Evolutionary conservation across 768 basidiomycete genomes (phyloP).

Genomic region (Suillus ampliporus): DNA sequence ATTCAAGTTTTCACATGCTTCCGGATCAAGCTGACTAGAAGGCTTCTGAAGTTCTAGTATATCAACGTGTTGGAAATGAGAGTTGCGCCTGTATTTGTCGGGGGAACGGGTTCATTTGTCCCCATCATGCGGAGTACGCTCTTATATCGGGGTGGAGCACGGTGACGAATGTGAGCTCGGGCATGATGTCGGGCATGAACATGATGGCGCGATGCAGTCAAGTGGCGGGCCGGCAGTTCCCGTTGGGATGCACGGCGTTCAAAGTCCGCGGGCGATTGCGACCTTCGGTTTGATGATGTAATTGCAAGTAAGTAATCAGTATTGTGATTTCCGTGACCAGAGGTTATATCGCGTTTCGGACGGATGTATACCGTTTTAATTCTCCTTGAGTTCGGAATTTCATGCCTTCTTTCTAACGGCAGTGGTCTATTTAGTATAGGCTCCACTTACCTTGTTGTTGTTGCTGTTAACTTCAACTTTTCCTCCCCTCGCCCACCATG

Average conservation of each 20-base stretch:
- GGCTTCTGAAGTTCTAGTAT: not conserved
- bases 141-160: not conserved
- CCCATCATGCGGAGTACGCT: not conserved
- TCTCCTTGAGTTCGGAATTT: not conserved
- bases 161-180: not conserved
- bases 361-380: not conserved
- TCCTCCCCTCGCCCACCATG: slow-evolving; percentile 2
- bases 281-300: not conserved
- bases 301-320: not conserved
- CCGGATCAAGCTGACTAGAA: not conserved
- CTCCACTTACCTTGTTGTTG: too few species aligned
- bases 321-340: not conserved
- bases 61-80: not conserved
- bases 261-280: not conserved
- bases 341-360: too few species aligned
- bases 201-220: not conserved
- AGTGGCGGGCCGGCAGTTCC: not conserved
- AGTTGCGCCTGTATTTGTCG: not conserved
- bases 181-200: not conserved
- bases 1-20: not conserved
- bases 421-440: slow-evolving; percentile 1
- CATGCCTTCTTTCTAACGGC: not conserved
- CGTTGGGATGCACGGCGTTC: not conserved
- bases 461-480: not conserved
- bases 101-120: too few species aligned